phyloP scores from a whole-genome alignment of 257 asterid species.

The Salvia splendens region DNA sequence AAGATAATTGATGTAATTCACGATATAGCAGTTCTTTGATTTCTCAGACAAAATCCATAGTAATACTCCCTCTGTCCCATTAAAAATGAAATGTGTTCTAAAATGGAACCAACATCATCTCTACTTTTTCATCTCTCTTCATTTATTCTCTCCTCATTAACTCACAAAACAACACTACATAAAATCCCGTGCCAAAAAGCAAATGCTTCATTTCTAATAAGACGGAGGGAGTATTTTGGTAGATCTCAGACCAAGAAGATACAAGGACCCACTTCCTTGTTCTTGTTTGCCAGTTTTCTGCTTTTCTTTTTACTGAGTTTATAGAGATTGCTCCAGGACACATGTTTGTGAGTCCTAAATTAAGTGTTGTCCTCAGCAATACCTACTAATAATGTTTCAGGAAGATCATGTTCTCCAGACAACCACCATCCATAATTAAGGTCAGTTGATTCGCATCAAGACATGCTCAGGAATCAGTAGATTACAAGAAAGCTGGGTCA shows the following conservation, averaged over 20 bases:
- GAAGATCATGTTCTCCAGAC: constrained; percentile 10
- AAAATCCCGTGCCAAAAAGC: no score
- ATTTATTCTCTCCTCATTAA: no score
- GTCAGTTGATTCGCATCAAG: neutral
- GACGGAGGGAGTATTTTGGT: neutral
- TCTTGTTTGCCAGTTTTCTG: neutral
- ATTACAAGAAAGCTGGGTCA: constrained; percentile 23
- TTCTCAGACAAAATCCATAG: neutral
- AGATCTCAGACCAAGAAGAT: neutral
- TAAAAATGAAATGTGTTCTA: no score
- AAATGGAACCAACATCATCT: no score
- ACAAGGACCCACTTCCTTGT: neutral
- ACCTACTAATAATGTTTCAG: constrained; percentile 16
- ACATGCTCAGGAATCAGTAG: constrained; percentile 15
- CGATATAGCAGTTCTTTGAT: neutral
- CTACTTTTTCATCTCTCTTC: no score
- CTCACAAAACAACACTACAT: no score
- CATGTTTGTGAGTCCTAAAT: constrained; percentile 7
- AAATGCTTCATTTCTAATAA: no score
- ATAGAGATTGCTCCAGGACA: neutral
- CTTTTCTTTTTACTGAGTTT: neutral
- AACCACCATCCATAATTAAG: constrained; percentile 12
- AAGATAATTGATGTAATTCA: neutral
- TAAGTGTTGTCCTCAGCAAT: neutral
- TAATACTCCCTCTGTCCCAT: neutral